Evolutionary conservation across 2,329 filamentous ascomycete species (phyloP), one percentile per base, ranked within the genome.

Genomic region (Xylariaceae sp.): DNA sequence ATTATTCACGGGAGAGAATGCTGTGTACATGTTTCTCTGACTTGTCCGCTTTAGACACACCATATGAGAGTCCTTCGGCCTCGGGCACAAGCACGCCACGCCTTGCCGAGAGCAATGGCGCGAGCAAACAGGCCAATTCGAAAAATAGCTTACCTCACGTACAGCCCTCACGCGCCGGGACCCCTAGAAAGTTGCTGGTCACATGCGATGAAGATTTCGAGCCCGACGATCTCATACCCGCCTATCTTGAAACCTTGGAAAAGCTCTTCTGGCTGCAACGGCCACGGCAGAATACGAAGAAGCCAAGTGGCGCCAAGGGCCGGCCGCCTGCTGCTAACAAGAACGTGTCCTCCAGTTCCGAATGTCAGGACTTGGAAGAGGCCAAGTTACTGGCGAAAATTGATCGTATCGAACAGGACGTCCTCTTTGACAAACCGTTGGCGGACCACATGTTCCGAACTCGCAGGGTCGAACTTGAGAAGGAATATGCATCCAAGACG

Each of bases 161-260:
- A 3, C 70, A 69, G 39, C 65, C 69, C 4, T 67, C 72, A 2
- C 66, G 70, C 3, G 61, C 64, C 41, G 56, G 67, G 1, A 68
- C 75, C 1, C 68, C 73, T 0, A 82, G 76, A 65, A 82, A 78
- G 64, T 49, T 74, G 0, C 64, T 73, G 2, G 74, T 83, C 5
- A 77, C 78, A n/a, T 87, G 78, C 60, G 84, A 89, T 69, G 85
- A 83, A 67, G 87, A 90, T 61, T 83, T 91, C 66, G 88, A 92
- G 64, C 88, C 89, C 1, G 88, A 92, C 63, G 82, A 88, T 47
- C 77, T 93, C 58, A 78, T 92, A 30, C 86, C 90, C 0, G 83
- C 85, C 60, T 97, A 93, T 73, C 68, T 99, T 17, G 84, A 87
- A 13, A 83, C 90, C 15, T 92, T 91, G 73, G 77, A 82, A 56